Percentiles rank a stretch among this genome's conserved stretches.
These are phyloP conservation scores for Liquidambar formosana DNA, from an alignment of 164 flowering plant genomes.

Conservation along the genomic window DNA sequence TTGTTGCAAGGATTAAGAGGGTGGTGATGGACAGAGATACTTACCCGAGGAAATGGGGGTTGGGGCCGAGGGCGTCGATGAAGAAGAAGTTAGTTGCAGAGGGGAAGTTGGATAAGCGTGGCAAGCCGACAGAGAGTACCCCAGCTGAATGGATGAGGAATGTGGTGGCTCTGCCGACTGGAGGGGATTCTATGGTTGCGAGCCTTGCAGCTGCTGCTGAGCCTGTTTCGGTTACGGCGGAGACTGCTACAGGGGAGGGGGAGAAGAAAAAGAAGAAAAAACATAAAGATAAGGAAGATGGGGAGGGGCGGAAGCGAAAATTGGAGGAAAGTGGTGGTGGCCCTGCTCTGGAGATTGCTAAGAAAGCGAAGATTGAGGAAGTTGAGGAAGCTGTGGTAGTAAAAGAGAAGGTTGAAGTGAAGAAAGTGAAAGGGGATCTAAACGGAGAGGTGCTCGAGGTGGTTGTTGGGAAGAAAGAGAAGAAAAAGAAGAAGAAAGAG, in stretches of 20 bases:
- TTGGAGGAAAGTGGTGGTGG: constrained; percentile 29
- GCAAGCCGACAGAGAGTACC: constrained; percentile 72
- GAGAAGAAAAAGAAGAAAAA: constrained; percentile 39
- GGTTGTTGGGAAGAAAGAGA: constrained; percentile 25
- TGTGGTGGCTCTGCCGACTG: constrained; percentile 58
- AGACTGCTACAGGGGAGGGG: constrained; percentile 14
- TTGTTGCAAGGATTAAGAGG: constrained; percentile 80
- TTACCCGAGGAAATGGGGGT: constrained; percentile 82
- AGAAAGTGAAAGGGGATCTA: constrained; percentile 28
- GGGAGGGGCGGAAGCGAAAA: constrained; percentile 46
- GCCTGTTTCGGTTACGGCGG: no score
- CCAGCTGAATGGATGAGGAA: constrained; percentile 74
- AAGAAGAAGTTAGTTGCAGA: constrained; percentile 71
- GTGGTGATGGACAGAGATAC: constrained; percentile 89
- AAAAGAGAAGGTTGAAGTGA: constrained; percentile 25
- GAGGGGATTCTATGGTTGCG: constrained; percentile 68
- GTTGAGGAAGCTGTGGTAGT: constrained; percentile 19
- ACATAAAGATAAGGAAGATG: constrained; percentile 27
- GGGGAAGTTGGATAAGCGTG: constrained; percentile 68
- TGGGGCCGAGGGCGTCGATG: constrained; percentile 81
- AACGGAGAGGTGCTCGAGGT: constrained; percentile 12
- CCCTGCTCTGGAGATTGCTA: constrained; percentile 32
- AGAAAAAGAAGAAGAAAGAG: constrained; percentile 40
- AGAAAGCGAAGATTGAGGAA: constrained; percentile 34
- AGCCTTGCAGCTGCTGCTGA: constrained; percentile 50